Evolutionary conservation across 2,329 filamentous ascomycete species (phyloP).

Genomic region (Neocatenulostroma microsporum): DNA sequence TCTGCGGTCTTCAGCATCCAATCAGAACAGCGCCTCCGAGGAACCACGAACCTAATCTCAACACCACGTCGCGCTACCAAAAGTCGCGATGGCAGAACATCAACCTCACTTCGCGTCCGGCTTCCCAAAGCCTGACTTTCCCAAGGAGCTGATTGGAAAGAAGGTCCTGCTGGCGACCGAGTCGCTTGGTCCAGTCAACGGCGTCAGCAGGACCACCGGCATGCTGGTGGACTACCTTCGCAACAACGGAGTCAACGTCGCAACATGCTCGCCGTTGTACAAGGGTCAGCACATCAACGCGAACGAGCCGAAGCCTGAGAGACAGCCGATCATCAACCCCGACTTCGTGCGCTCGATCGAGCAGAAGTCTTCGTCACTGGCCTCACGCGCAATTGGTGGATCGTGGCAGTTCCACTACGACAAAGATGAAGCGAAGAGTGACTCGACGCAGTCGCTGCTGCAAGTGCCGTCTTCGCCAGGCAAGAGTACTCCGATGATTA

Average conservation of each 20-base stretch:
- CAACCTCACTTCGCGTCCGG: conserved; percentile 1
- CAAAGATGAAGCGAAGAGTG: conserved; percentile 15
- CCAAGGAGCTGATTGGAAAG: conserved; percentile 47
- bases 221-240: conserved; percentile 62
- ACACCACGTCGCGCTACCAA: too few species aligned
- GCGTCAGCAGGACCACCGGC: conserved; percentile 62
- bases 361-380: conserved; percentile 25
- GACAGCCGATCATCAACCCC: conserved; percentile 27
- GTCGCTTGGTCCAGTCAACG: conserved; percentile 62
- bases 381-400: conserved; percentile 27
- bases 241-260: conserved; percentile 55
- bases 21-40: too few species aligned
- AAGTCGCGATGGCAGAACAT: not conserved
- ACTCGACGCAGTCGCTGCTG: conserved; percentile 13
- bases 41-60: too few species aligned
- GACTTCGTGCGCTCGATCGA: conserved; percentile 28
- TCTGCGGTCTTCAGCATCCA: too few species aligned
- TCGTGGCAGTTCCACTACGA: conserved; percentile 28
- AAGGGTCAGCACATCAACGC: conserved; percentile 46
- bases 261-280: conserved; percentile 56
- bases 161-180: conserved; percentile 61
- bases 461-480: conserved; percentile 8
- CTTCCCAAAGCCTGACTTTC: conserved; percentile 27
- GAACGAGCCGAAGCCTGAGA: conserved; percentile 22
- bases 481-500: conserved; percentile 21